Conservation (phyloP, 371 early-diverging fungal species). For the Mucor piriformis region DNA sequence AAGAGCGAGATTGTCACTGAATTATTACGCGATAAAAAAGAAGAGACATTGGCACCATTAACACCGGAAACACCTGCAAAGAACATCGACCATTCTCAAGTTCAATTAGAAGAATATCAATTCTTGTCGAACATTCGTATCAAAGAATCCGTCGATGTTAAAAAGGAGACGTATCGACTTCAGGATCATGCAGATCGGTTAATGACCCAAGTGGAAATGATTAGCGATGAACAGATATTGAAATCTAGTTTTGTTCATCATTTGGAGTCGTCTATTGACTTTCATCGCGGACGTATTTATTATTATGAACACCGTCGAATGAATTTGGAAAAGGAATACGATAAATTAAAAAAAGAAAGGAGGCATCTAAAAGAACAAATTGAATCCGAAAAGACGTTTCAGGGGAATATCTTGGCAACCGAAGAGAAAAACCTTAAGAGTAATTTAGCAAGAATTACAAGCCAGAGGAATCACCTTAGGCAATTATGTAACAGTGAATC, state of each 20-base stretch:
- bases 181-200: background rate
- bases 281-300: background rate
- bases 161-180: background rate
- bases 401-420: background rate
- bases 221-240: background rate
- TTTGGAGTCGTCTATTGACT: conserved; percentile 1
- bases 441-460: background rate
- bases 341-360: conserved; percentile 4
- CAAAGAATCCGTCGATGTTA: background rate
- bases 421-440: conserved; percentile 2
- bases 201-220: background rate
- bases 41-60: background rate
- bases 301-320: background rate
- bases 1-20: background rate
- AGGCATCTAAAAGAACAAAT: background rate
- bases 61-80: background rate
- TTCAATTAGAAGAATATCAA: background rate
- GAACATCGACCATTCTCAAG: no score
- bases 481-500: background rate
- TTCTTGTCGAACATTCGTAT: background rate
- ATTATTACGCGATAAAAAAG: background rate
- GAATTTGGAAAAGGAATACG: background rate
- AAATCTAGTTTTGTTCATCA: conserved; percentile 9
- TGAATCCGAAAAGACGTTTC: background rate
- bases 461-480: background rate